These are phyloP conservation scores for Neurospora sp. DNA, from an alignment of 495 filamentous ascomycete genomes.

Conservation along the genomic window DNA sequence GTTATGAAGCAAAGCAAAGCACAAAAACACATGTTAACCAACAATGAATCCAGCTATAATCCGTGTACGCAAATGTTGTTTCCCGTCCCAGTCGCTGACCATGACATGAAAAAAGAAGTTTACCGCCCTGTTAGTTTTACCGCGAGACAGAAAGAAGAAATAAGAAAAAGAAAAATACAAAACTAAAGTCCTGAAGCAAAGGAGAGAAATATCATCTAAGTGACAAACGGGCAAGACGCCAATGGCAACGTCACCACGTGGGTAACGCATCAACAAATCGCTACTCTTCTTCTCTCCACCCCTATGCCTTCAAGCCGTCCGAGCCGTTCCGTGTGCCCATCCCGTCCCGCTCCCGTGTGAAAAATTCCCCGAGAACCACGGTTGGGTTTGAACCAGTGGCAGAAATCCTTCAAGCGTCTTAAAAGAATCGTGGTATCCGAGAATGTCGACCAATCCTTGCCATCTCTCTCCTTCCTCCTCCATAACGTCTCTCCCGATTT, in stretches of 20 bases:
- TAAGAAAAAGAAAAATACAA: not conserved
- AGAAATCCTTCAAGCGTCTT: not conserved
- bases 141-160: not conserved
- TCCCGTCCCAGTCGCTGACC: not conserved
- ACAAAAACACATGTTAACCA: conserved; percentile 1
- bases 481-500: not conserved
- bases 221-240: not conserved
- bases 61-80: conserved; percentile 4
- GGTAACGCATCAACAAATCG: not conserved
- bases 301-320: not conserved
- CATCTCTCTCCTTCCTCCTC: not conserved
- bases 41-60: not conserved
- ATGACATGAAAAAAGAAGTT: not conserved
- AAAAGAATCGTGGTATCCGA: not conserved
- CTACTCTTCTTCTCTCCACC: not conserved
- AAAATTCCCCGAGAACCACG: not conserved
- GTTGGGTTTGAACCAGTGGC: not conserved
- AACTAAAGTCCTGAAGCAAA: not conserved
- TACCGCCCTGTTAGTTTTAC: not conserved
- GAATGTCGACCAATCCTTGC: not conserved
- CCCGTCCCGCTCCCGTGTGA: not conserved
- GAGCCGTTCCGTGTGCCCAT: not conserved
- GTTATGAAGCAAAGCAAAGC: not conserved
- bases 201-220: not conserved
- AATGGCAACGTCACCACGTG: not conserved